Base-by-base conservation (phyloP, 2,329 filamentous ascomycete genomes). In the Zopfia rhizophila region DNA sequence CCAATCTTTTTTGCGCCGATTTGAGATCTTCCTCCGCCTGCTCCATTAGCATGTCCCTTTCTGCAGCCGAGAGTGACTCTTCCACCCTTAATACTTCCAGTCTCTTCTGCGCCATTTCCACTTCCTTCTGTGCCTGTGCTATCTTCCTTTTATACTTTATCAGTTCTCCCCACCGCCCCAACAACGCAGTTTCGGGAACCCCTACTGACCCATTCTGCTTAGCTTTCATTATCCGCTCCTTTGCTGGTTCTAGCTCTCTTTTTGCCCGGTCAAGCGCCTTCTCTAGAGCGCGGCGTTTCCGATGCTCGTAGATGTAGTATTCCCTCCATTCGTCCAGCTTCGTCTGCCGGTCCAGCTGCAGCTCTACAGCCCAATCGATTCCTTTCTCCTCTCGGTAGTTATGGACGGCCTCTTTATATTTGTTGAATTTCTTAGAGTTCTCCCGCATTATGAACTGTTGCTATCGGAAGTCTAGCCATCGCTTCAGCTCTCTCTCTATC, bases 61-160 rank as follows among this genome's bases (percentile, higher is more conserved):
- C 33, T 11, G 18, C 21, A 37, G 11, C 14, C 10, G 33, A 37
- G 16, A 37, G 10, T 22, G 21, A 37, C 17, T 37, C 33, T 7
- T 37, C 33, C 33, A 22, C 33, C 33, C 33, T 11, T 37, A 37
- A 37, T 16, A 37, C 33, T 21, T 37, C 33, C 33, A 37, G 17
- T 37, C 33, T 37, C 33, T 37, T 37, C 33, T 37, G 33, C 33
- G 33, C 33, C 21, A 37, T 37, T 37, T 37, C 33, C 21, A 37
- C 33, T 37, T 37, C 33, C 33, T 37, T 37, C 22, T 37, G 33
- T 37, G 33, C 33, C 33, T 37, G 33, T 24, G 18, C 16, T 37
- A 37, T 37, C 21, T 37, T 37, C 33, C 22, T 18, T 18, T 24
- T 22, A 37, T 37, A 37, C 18, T 14, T 22, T 21, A 37, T 24